Evolutionary conservation across 495 filamentous ascomycete genomes (phyloP), one percentile per base, ranked within the genome.

Genomic region (Aspergillus ellipticus): DNA sequence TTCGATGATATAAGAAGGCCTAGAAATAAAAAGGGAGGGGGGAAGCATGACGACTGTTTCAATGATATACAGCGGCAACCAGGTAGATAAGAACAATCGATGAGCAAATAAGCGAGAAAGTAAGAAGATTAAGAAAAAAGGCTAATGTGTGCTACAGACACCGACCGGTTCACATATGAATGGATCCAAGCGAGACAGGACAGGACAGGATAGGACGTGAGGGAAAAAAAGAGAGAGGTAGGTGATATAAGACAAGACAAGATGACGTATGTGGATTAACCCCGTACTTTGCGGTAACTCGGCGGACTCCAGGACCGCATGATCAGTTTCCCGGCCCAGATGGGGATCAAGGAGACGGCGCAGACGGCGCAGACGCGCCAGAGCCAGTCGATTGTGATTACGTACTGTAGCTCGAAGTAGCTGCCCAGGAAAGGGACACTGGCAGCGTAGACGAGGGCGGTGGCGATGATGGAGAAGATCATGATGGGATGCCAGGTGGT

Each of bases 401-500:
- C 76, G 67, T 87, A 99, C 29, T 72, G 72, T 37, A 97, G 79
- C 62, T 97, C 92, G 71, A 95, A 97, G 71, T 99, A 97, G 29
- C 79, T 83, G 3, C 88, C 88, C 49, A 99, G 69, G 57, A 97
- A 93, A 15, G 95, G 95, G 22, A 99, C 77, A 53, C 83, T 89
- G 11, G 83, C 90, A 6, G 95, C 76, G 64, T 90, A 99, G 35
- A 92, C 57, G 28, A 88, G 57, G 17, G 86, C 83, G 0, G 95
- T 99, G 2, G 90, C 92, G 3, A 96, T 55, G 49, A 97, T 81
- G 42, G 80, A 84, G 56, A 92, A 72, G 35, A 95, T 85, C 94
- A 97, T 99, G 55, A 96, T 81, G 42, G 86, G 85, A 66, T 99
- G 95, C 95, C 95, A 97, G 6, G 95, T 99, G 9, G 90, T 96